Evolutionary conservation across 2,329 filamentous ascomycete species (phyloP).

Genomic region (Akanthomyces muscarius): DNA sequence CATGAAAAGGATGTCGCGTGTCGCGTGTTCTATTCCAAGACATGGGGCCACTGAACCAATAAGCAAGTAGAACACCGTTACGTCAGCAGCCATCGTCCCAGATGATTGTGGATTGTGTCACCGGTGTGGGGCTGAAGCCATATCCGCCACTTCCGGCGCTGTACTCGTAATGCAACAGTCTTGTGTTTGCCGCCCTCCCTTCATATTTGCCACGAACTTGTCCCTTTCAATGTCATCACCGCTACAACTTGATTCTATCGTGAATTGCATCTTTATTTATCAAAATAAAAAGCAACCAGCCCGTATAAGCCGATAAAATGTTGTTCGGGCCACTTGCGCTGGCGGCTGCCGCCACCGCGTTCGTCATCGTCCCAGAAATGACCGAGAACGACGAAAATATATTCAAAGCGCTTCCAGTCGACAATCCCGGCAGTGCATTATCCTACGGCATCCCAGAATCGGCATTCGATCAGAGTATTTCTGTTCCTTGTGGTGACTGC

Average conservation of each 20-base stretch:
- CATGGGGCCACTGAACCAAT: not conserved
- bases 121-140: slow-evolving; percentile 7
- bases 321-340: slow-evolving; percentile 31
- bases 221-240: not conserved
- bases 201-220: not conserved
- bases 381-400: slow-evolving; percentile 39
- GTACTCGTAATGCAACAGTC: slow-evolving; percentile 2
- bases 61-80: not conserved
- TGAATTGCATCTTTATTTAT: not conserved
- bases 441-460: slow-evolving; percentile 35
- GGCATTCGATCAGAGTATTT: slow-evolving; percentile 37
- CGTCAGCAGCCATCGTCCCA: not conserved
- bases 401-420: slow-evolving; percentile 38
- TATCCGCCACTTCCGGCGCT: slow-evolving; percentile 15
- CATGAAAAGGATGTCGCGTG: not conserved
- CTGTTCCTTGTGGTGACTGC: slow-evolving; percentile 53
- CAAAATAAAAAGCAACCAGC: not conserved
- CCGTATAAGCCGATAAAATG: slow-evolving; percentile 23
- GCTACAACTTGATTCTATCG: not conserved
- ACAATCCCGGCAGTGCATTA: slow-evolving; percentile 23
- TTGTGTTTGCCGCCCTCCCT: not conserved
- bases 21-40: not conserved
- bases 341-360: slow-evolving; percentile 38
- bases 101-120: slow-evolving; percentile 5
- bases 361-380: slow-evolving; percentile 52